Conservation (phyloP, 345 rosid species). For the Lenwebbia sp. region DNA sequence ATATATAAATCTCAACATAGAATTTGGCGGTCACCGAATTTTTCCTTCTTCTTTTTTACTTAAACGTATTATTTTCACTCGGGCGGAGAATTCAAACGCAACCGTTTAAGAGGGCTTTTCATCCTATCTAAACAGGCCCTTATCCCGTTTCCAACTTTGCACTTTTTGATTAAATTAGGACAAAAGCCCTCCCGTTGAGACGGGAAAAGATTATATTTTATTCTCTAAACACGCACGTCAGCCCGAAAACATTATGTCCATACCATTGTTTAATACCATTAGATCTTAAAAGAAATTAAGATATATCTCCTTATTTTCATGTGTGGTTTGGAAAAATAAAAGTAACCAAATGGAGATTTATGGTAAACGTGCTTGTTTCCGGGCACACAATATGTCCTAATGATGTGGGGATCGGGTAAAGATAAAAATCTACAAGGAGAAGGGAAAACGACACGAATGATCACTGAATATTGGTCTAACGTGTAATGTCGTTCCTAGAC, state of each 20-base stretch:
- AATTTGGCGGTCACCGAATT: background rate
- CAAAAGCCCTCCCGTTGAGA: background rate
- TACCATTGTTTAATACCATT: background rate
- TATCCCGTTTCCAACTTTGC: background rate
- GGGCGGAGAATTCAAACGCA: background rate
- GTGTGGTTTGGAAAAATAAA: background rate
- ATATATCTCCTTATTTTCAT: background rate
- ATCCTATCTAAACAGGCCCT: background rate
- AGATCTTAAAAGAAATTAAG: background rate
- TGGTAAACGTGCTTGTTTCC: background rate
- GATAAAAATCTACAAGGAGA: background rate
- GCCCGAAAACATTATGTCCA: background rate
- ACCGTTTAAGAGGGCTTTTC: background rate
- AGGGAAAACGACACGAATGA: background rate
- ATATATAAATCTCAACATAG: background rate
- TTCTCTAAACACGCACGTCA: background rate
- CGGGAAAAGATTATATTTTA: background rate
- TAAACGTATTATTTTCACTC: background rate
- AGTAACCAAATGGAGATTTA: background rate
- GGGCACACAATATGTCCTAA: background rate
- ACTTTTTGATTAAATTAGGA: background rate
- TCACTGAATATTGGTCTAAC: background rate
- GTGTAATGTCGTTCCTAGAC: too few relatives aligned
- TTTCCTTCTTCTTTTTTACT: background rate
- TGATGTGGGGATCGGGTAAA: background rate